Base-by-base conservation (phyloP, 257 asterid species). In the Petunia secreta region DNA sequence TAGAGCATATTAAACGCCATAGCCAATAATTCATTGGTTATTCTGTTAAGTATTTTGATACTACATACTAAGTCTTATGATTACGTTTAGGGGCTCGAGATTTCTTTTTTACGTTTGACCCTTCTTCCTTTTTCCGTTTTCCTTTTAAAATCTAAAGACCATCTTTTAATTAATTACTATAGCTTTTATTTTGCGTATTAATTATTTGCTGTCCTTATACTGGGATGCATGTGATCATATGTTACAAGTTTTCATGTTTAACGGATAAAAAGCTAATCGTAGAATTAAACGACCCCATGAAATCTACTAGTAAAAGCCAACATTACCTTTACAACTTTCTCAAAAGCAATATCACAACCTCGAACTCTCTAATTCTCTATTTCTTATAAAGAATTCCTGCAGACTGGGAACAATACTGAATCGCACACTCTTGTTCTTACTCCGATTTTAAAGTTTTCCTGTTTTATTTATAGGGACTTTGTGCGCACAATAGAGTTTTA, bases 11-110 rank as follows among this genome's bases (percentile, higher is more conserved):
- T 55, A 55, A 15, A 55, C 34, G 34, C 34, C 14, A 55, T 55
- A 66, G 63, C 63, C 85, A 80, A 69, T 78, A 80, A 84, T 79
- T 65, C 15, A 75, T 66, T 67, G 65, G 75, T 54, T 54, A 54
- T 54, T 71, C 41, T 54, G 62, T 25, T 25, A 25, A 25, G 25
- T 57, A 80, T 81, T 53, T 77, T 83, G 40, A 40, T 68, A 25
- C 25, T 25, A 25, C 25, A 25, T 25, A 25, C 25, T 25, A 25
- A 8, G 66, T 8, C 81, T 34, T 53, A 68, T 66, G 63, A 80
- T 63, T 82, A 50, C 50, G 5, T 75, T 87, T 89, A 86, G 91
- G 91, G 92, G 92, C 91, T 91, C 92, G 90, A 89, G 87, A 79
- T 75, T 80, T 59, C 44, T 75, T 85, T 80, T 55, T 55, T 81